Percentiles rank a stretch among this genome's conserved stretches.
phyloP scores from a whole-genome alignment of 345 rosid species.

The Reutealis trisperma region DNA sequence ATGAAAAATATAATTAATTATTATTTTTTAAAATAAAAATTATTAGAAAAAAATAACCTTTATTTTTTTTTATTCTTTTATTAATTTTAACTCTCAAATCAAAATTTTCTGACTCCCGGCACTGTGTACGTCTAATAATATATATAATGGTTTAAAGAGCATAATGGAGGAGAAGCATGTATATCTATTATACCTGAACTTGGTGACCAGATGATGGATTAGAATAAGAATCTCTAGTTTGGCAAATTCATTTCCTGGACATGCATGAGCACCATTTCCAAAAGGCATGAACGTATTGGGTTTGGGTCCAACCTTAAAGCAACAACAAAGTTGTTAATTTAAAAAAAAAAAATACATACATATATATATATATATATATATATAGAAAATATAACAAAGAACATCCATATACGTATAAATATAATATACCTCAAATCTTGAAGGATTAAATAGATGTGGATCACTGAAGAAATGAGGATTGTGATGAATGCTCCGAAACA shows the following conservation, averaged over 20 bases:
- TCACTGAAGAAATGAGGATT: slow-evolving; percentile 61
- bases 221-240: slow-evolving; percentile 49
- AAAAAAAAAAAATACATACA: neutral
- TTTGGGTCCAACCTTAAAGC: slow-evolving; percentile 35
- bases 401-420: too few species aligned
- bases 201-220: slow-evolving; percentile 47
- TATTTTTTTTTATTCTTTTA: too few species aligned
- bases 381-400: neutral
- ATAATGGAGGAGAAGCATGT: neutral
- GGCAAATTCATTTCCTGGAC: slow-evolving; percentile 60
- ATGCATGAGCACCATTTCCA: slow-evolving; percentile 53
- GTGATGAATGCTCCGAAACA: slow-evolving; percentile 88
- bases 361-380: neutral
- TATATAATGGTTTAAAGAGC: too few species aligned
- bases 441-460: slow-evolving; percentile 79
- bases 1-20: too few species aligned
- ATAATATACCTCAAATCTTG: slow-evolving; percentile 72
- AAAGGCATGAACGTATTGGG: slow-evolving; percentile 52
- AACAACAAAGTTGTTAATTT: neutral
- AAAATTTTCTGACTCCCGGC: too few species aligned
- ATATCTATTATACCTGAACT: slow-evolving; percentile 38
- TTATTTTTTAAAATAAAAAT: too few species aligned
- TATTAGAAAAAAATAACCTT: too few species aligned
- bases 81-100: too few species aligned
- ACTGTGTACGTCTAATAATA: too few species aligned